A percentile compares a stretch with the other conserved stretches of the same genome.
phyloP scores from a whole-genome alignment of 768 basidiomycete genomes.

The Russula sp. region DNA sequence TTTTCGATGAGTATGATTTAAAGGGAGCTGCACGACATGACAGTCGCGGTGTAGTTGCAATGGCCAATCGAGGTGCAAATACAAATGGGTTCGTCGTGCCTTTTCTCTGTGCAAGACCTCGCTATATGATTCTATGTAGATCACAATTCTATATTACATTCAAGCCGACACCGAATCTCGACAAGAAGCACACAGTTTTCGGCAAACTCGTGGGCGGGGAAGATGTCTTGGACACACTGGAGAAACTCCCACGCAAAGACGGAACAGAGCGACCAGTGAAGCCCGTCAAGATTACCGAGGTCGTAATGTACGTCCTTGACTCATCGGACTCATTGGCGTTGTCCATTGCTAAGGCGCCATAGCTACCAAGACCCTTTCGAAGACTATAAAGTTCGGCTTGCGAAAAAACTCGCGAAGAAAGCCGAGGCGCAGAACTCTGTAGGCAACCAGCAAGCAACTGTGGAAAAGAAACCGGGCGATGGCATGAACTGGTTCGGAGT shows the following conservation, averaged over 20 bases:
- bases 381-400: constrained; percentile 78
- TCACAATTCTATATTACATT: constrained; percentile 96
- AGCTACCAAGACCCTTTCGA: constrained; percentile 96
- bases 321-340: neutral
- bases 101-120: neutral
- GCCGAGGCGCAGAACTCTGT: constrained; percentile 38
- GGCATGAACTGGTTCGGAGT: constrained; percentile 85
- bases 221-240: constrained; percentile 79
- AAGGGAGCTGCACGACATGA: constrained; percentile 89
- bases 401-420: constrained; percentile 66
- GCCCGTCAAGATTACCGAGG: constrained; percentile 76
- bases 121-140: constrained; percentile 34
- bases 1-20: constrained; percentile 88
- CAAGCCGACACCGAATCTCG: constrained; percentile 72
- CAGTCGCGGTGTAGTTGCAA: constrained; percentile 75
- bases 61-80: constrained; percentile 92
- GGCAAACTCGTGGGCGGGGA: constrained; percentile 96
- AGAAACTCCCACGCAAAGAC: constrained; percentile 71
- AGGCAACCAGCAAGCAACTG: constrained; percentile 22
- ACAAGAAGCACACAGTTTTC: constrained; percentile 94
- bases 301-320: constrained; percentile 63
- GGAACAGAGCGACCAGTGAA: constrained; percentile 86
- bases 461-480: constrained; percentile 57
- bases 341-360: neutral
- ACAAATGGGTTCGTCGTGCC: constrained; percentile 65